Conservation (phyloP, 2,329 filamentous ascomycete genomes). For the Alternaria sp. region DNA sequence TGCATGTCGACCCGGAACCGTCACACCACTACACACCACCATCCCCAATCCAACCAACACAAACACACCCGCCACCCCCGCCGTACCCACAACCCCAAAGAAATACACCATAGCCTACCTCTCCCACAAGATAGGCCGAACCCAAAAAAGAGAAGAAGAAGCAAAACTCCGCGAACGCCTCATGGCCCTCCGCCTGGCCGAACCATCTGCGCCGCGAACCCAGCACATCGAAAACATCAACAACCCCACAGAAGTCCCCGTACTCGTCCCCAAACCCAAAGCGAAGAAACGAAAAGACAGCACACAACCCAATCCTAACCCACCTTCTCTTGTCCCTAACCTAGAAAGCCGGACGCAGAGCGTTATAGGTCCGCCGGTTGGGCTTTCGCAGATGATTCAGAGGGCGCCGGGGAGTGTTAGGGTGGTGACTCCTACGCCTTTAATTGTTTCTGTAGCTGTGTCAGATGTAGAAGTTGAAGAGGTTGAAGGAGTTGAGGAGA, state of each 20-base stretch:
- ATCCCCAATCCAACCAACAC: neutral
- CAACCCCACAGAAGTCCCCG: neutral
- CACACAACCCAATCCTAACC: neutral
- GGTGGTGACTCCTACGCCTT: neutral
- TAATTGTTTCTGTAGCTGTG: neutral
- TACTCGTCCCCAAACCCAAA: neutral
- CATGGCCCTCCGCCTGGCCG: neutral
- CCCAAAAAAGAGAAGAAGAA: neutral
- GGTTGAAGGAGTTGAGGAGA: too few species aligned
- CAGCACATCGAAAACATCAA: neutral
- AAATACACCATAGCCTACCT: constrained; percentile 1
- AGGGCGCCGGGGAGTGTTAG: neutral
- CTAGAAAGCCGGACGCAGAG: neutral
- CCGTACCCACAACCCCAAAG: neutral
- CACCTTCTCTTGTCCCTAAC: neutral
- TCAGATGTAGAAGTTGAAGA: too few species aligned
- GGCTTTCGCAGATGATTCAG: neutral
- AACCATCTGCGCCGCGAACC: neutral
- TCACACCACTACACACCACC: neutral
- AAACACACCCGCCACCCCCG: neutral
- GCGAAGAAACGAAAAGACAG: neutral
- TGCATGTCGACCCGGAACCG: neutral
- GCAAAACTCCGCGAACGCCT: neutral
- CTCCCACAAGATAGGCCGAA: neutral
- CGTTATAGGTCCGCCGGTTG: neutral